Evolutionary conservation across 768 basidiomycete genomes (phyloP).

Genomic region (Serpula lacrymans): DNA sequence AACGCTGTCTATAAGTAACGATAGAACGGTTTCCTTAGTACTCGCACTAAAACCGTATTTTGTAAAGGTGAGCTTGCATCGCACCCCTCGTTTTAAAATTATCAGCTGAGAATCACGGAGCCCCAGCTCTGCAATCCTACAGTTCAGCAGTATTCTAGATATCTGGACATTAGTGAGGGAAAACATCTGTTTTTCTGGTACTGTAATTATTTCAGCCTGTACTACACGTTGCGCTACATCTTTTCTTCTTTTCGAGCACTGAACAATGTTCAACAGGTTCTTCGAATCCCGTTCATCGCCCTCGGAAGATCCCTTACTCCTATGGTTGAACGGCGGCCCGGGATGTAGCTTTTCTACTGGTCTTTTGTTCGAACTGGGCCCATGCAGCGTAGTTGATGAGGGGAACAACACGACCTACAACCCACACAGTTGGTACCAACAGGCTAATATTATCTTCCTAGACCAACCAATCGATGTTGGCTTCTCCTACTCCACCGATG

Average conservation of each 20-base stretch:
- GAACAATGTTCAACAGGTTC: conserved; percentile 28
- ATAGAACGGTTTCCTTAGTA: no score
- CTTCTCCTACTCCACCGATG: conserved; percentile 41
- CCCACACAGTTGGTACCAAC: conserved; percentile 41
- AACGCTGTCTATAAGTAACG: no score
- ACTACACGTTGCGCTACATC: background rate
- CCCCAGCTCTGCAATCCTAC: conserved; percentile 47
- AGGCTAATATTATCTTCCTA: conserved; percentile 30
- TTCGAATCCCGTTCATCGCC: conserved; percentile 24
- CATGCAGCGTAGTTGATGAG: conserved; percentile 18
- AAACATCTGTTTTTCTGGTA: conserved; percentile 37
- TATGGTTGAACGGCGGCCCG: conserved; percentile 30
- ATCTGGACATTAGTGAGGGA: conserved; percentile 52
- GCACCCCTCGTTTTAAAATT: conserved; percentile 32
- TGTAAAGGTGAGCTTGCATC: conserved; percentile 43
- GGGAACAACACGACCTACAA: conserved; percentile 25
- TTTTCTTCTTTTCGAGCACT: background rate
- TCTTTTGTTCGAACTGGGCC: conserved; percentile 21
- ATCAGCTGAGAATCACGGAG: conserved; percentile 37
- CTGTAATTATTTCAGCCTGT: background rate
- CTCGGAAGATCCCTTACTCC: conserved; percentile 21
- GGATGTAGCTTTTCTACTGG: conserved; percentile 26
- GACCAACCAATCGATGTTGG: conserved; percentile 41
- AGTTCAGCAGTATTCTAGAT: conserved; percentile 53
- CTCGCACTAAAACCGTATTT: no score